A percentile compares a stretch with the other conserved stretches of the same genome.
phyloP scores from a whole-genome alignment of 164 flowering plant species.

The Stephania cephalantha region DNA sequence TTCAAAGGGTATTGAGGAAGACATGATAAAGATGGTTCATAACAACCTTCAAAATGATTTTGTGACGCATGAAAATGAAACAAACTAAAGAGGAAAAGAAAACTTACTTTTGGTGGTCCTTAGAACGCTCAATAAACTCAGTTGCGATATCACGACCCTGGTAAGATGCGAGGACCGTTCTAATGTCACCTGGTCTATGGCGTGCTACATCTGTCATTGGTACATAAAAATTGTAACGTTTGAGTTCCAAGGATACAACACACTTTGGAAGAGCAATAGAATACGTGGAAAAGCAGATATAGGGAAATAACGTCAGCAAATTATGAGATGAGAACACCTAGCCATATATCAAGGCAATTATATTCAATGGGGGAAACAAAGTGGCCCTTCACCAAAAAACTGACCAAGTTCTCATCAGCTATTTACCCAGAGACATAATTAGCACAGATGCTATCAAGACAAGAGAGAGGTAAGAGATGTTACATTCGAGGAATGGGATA shows the following conservation, averaged over 20 bases:
- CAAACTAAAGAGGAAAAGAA: neutral
- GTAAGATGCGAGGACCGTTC: slow-evolving; percentile 75
- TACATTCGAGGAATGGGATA: slow-evolving; percentile 88
- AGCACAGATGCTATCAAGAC: neutral
- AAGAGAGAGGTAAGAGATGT: slow-evolving; percentile 7
- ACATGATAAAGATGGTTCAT: neutral
- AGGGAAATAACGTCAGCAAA: neutral
- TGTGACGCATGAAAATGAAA: neutral
- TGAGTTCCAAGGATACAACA: neutral
- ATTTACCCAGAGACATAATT: neutral
- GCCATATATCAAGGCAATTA: neutral
- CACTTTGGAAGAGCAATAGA: neutral
- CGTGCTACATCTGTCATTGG: slow-evolving; percentile 66
- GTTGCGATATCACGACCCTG: slow-evolving; percentile 65
- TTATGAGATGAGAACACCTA: neutral
- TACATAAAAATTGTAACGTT: neutral
- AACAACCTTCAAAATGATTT: neutral
- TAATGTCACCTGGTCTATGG: slow-evolving; percentile 71
- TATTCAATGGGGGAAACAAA: neutral
- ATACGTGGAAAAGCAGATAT: neutral
- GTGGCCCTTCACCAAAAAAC: neutral
- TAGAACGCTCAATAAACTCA: slow-evolving; percentile 78
- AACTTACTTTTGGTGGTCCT: slow-evolving; percentile 66
- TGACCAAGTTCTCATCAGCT: neutral
- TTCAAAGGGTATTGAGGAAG: neutral